Base-by-base conservation (phyloP, 352 stramenopile genomes). In the Globisporangium echinulatum region DNA sequence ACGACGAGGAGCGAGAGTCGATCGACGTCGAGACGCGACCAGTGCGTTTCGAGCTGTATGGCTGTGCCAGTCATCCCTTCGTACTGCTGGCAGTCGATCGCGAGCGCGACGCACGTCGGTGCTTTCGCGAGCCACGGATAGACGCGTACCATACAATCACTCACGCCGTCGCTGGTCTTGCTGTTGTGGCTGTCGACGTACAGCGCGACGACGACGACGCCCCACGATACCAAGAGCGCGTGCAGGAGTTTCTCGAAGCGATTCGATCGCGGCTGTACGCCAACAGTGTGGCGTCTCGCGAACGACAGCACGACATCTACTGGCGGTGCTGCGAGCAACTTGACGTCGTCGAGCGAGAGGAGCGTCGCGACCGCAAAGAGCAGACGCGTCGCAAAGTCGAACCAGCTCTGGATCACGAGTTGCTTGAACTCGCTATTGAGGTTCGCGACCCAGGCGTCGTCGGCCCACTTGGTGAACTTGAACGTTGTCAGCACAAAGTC, bases 371-470 rank as follows among this genome's bases (percentile, higher is more conserved):
- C 7, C 15, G 58, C 50, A 19, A 63, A 63, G 33, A 63, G 42
- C 36, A 17, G n/a, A 43, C 58, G 50, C 1, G 9, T 49, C n/a
- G 14, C n/a, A 10, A 63, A 48, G 58, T 63, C 58, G 36, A 48
- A 10, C 58, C 58, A 63, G 3, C 36, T 47, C 43, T 54, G 58
- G 7, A 58, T 40, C 42, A 63, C 57, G 42, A 63, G 8, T 51
- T 58, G 42, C 43, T 54, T 63, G 50, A 63, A 47, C 50, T 63
- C 58, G 39, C 33, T 63, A 6, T 46, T 40, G 7, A 63, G 42
- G 42, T 46, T 46, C 42, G 42, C 42, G 7, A 13, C 6, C 42
- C 42, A 46, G 4, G 42, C 15, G 42, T 9, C 42, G 42, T 46
- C 42, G 42, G 9, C 42, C 42, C 42, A 46, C 42, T 46, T 9